Evolutionary conservation across 352 stramenopile genomes (phyloP), one percentile per base, ranked within the genome.

Genomic region (Halophytophthora polymorphica): DNA sequence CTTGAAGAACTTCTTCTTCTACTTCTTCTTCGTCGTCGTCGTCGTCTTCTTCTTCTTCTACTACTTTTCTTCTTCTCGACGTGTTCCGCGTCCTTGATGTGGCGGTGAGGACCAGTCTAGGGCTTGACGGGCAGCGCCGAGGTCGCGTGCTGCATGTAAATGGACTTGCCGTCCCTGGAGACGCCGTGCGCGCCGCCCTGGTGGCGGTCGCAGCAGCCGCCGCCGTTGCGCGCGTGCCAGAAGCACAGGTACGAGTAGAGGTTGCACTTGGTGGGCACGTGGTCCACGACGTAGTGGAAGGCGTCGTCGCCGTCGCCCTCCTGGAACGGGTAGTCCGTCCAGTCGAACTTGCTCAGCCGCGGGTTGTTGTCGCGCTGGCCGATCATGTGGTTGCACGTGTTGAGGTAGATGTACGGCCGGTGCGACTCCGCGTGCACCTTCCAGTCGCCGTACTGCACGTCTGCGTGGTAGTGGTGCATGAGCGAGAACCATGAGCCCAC

Each of bases 301-400:
- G 82, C 84, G 51, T 85, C 74, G 23, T 89, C 66, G 0, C 61
- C 67, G 46, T 87, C 62, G 22, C 84, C 84, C 21, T 73, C 63
- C 39, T 92, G 64, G 62, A 91, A 89, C 35, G 83, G 77, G 45
- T 93, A 93, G 63, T 94, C 71, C 51, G 68, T 66, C 84, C 84
- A 94, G 39, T 93, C 79, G 61, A 83, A 70, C 64, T 94, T 94
- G 50, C 48, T 60, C 45, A 94, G 66, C 4, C 54, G 66, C 21
- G 69, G 55, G 56, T 94, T 94, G 58, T 90, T 94, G 69, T 94
- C 84, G 36, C 57, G 70, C 61, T 94, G 73, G 39, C 84, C 80
- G 53, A 94, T 90, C 81, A 94, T 89, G 81, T 94, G 84, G 49
- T 94, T 94, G 72, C 84, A 94, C 43, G 84, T 94, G 73, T 93